phyloP scores from a whole-genome alignment of 2,329 filamentous ascomycete genomes.

The Raffaelea ambrosiae region DNA sequence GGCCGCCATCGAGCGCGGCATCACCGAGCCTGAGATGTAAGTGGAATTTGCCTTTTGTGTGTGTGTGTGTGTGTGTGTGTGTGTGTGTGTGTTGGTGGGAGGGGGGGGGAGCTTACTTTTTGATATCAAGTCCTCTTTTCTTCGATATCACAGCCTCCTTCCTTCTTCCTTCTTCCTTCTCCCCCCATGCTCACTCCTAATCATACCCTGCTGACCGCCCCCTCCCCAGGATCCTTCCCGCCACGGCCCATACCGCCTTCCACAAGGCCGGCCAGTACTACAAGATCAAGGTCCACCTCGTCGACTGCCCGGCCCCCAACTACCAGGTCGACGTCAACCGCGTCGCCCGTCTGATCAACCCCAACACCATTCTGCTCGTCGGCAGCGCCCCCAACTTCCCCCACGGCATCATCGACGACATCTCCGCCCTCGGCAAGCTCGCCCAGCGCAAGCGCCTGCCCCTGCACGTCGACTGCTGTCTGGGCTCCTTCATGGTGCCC shows the following conservation, averaged over 20 bases:
- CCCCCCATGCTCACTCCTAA: constrained; percentile 72
- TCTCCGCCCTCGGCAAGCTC: constrained; percentile 72
- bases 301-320: constrained; percentile 72
- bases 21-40: constrained; percentile 92
- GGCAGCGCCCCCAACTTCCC: constrained; percentile 97
- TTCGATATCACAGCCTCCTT: background rate
- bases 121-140: too few relatives aligned
- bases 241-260: constrained; percentile 93
- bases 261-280: constrained; percentile 93
- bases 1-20: constrained; percentile 72
- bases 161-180: background rate
- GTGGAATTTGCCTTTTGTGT: constrained; percentile 16
- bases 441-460: constrained; percentile 73
- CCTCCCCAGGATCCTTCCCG: constrained; percentile 72
- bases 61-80: background rate
- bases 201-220: too few relatives aligned
- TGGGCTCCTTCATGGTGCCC: constrained; percentile 90
- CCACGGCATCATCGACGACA: constrained; percentile 96
- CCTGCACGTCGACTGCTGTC: constrained; percentile 94
- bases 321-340: constrained; percentile 77
- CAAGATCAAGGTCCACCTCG: constrained; percentile 87
- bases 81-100: too few relatives aligned
- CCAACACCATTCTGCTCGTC: constrained; percentile 88
- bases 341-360: constrained; percentile 80
- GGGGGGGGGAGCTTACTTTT: too few relatives aligned